Evolutionary conservation across 176 grass and related monocot species (phyloP), one percentile per base, ranked within the genome.

Genomic region (Miscanthus lutarioriparius): DNA sequence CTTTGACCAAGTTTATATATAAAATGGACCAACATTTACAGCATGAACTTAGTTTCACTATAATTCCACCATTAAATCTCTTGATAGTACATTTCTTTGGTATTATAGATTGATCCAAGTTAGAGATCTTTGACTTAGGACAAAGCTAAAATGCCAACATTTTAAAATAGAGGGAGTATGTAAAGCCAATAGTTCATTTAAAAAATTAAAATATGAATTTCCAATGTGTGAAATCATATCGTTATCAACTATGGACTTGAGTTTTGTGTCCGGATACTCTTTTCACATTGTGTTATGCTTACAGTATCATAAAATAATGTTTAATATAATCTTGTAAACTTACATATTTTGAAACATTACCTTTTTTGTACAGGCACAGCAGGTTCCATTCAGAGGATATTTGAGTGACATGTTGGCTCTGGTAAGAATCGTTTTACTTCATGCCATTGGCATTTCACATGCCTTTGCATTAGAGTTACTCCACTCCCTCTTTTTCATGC

Each of bases 301-400:
- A 35, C 23, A 48, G 7, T 68, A 68, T 13, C 15, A 23, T 28
- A 47, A 47, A 37, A 36, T 68, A 47, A 67, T 75, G 1, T 85
- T 51, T 67, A 22, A 41, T 65, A 28, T 67, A 70, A 67, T 0
- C 48, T 67, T 28, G 26, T 35, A 45, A 58, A 32, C 39, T 16
- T 3, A 13, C 28, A 41, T 27, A 22, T 75, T 64, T 40, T 76
- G 76, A 91, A 53, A 49, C 40, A 44, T 69, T 86, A 80, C 53
- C 58, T 62, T 61, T 86, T 59, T 68, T 84, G 17, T 2, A 56
- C 89, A 98, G 95, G 92, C 89, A 58, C 10, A 77, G 17, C 95
- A 98, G 83, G 95, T 93, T 83, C 95, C 95, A 76, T 95, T 93
- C 83, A 91, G 77, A 71, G 67, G 91, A 49, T 98, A 98, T 87